Evolutionary conservation across 192 early-diverging fungal species (phyloP).

Genomic region (Hyaloraphidium curvatum): DNA sequence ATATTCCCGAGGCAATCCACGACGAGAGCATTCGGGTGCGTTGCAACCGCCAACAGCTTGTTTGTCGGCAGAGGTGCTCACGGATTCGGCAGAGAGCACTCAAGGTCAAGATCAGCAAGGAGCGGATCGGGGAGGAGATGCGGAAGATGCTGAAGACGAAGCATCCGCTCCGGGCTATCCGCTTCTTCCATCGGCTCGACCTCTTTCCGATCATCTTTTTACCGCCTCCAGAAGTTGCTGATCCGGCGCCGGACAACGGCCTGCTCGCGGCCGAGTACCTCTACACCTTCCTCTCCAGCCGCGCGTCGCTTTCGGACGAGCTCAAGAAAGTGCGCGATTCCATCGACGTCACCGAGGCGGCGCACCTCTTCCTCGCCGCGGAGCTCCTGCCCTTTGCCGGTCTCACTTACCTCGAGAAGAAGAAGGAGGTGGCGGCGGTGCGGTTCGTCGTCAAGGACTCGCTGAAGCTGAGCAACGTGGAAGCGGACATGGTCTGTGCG

Average conservation of each 20-base stretch:
- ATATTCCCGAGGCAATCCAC: conserved; percentile 37
- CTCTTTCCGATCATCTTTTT: conserved; percentile 22
- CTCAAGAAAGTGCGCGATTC: background rate
- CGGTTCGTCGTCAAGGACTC: conserved; percentile 13
- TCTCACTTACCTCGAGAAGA: conserved; percentile 12
- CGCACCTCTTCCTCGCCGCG: conserved; percentile 5
- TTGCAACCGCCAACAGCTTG: background rate
- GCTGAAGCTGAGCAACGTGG: conserved; percentile 10
- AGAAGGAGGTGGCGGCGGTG: conserved; percentile 10
- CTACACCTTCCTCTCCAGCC: too few species aligned
- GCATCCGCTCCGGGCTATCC: conserved; percentile 27
- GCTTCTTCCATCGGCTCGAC: conserved; percentile 20
- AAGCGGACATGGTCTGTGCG: conserved; percentile 5
- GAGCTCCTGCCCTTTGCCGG: conserved; percentile 7
- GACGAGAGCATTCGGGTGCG: conserved; percentile 30
- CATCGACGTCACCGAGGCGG: background rate
- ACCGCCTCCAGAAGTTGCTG: conserved; percentile 7
- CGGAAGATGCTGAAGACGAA: conserved; percentile 75
- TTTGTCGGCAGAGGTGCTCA: background rate
- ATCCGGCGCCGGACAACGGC: background rate
- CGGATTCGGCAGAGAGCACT: conserved; percentile 28
- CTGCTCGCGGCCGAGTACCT: background rate
- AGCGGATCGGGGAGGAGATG: conserved; percentile 78
- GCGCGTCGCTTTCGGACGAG: background rate
- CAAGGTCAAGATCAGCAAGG: conserved; percentile 66